phyloP scores from a whole-genome alignment of 495 filamentous ascomycete genomes.

The Corynascus novoguineensis region DNA sequence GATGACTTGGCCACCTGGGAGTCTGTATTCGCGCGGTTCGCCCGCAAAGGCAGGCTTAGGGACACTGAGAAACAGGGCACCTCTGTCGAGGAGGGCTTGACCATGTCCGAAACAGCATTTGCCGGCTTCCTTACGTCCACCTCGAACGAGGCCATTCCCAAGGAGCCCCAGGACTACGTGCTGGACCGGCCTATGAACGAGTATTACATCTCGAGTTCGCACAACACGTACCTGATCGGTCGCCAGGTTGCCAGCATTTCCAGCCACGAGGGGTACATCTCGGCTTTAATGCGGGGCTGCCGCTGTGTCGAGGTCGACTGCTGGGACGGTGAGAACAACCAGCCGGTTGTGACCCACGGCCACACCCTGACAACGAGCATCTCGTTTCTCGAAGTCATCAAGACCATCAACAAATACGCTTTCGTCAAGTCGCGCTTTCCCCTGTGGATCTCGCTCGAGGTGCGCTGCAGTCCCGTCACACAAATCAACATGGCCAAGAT shows the following conservation, averaged over 20 bases:
- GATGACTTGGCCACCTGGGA: slow-evolving; percentile 61
- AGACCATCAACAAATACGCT: slow-evolving; percentile 87
- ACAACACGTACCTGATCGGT: slow-evolving; percentile 94
- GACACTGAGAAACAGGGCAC: slow-evolving; percentile 36
- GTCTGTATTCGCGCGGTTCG: slow-evolving; percentile 65
- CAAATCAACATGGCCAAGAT: slow-evolving; percentile 86
- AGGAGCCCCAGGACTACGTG: slow-evolving; percentile 48
- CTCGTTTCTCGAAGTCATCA: slow-evolving; percentile 81
- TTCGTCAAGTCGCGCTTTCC: slow-evolving; percentile 78
- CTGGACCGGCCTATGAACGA: slow-evolving; percentile 88
- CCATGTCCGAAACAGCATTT: slow-evolving; percentile 71
- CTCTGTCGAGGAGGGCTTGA: slow-evolving; percentile 38
- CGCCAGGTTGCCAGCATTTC: slow-evolving; percentile 84
- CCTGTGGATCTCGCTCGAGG: slow-evolving; percentile 89
- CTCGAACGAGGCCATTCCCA: slow-evolving; percentile 58
- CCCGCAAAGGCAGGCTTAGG: slow-evolving; percentile 57
- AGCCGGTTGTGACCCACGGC: slow-evolving; percentile 85
- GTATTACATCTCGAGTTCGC: slow-evolving; percentile 97
- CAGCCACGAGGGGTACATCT: slow-evolving; percentile 90
- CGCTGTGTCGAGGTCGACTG: slow-evolving; percentile 96
- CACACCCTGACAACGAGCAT: slow-evolving; percentile 82
- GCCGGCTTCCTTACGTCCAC: slow-evolving; percentile 69
- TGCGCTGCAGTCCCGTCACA: slow-evolving; percentile 80
- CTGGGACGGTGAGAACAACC: slow-evolving; percentile 85
- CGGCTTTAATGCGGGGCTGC: slow-evolving; percentile 80